Evolutionary conservation across 495 filamentous ascomycete genomes (phyloP).

Genomic region (Penicillium subrubescens): DNA sequence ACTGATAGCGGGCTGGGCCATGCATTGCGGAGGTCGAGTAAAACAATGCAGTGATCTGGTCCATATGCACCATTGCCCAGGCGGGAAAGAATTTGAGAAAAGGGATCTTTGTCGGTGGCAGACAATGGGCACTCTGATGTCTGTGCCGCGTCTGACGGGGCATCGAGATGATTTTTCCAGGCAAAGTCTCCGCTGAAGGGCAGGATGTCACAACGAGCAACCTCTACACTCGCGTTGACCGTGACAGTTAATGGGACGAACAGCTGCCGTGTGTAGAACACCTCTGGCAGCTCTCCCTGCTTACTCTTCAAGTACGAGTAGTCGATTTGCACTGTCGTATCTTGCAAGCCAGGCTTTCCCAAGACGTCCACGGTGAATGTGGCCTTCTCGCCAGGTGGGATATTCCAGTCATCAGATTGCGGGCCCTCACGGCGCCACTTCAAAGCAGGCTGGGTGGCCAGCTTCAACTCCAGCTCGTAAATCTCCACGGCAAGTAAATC

Average conservation of each 20-base stretch:
- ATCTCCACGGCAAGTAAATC: constrained; percentile 75
- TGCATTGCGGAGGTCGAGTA: constrained; percentile 84
- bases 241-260: constrained; percentile 82
- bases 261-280: constrained; percentile 83
- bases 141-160: constrained; percentile 12
- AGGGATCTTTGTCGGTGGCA: constrained; percentile 32
- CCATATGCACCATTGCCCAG: constrained; percentile 43
- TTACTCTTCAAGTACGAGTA: constrained; percentile 72
- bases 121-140: constrained; percentile 18
- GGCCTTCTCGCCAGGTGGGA: constrained; percentile 67
- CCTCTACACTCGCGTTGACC: constrained; percentile 85
- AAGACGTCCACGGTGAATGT: constrained; percentile 82
- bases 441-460: constrained; percentile 73
- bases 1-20: constrained; percentile 76
- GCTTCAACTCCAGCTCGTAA: constrained; percentile 80
- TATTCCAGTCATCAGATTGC: constrained; percentile 51
- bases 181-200: constrained; percentile 64
- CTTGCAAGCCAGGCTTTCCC: constrained; percentile 83
- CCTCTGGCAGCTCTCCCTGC: constrained; percentile 62
- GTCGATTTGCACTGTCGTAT: constrained; percentile 79
- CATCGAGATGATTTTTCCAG: constrained; percentile 46
- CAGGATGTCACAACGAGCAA: constrained; percentile 75
- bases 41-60: constrained; percentile 73
- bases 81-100: constrained; percentile 44
- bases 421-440: constrained; percentile 58